These are phyloP conservation scores for Daldinia sp. DNA, from an alignment of 2,329 filamentous ascomycete species.

Conservation along the genomic window DNA sequence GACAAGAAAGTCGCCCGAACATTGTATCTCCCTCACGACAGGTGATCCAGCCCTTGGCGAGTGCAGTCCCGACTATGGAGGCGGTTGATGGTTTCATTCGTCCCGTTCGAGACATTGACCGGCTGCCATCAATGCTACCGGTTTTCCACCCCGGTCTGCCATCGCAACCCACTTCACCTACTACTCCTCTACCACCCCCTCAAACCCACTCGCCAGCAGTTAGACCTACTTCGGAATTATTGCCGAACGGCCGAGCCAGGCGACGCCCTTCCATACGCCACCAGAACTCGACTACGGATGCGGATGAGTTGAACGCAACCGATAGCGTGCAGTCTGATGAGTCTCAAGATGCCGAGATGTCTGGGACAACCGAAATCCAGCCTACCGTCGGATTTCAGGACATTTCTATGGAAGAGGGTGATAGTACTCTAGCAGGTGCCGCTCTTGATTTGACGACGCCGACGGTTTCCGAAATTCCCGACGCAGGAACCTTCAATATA, in stretches of 20 bases:
- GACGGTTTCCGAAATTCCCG: slow-evolving; percentile 85
- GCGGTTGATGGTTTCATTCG: slow-evolving; percentile 79
- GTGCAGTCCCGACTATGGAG: slow-evolving; percentile 76
- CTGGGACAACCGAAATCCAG: slow-evolving; percentile 83
- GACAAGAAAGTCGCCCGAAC: slow-evolving; percentile 63
- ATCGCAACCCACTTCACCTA: slow-evolving; percentile 94
- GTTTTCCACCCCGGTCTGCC: slow-evolving; percentile 75
- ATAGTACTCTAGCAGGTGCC: slow-evolving; percentile 81
- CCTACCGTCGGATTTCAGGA: slow-evolving; percentile 87
- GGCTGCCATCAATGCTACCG: slow-evolving; percentile 84
- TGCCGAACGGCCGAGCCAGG: slow-evolving; percentile 67
- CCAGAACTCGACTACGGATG: slow-evolving; percentile 89
- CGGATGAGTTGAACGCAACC: slow-evolving; percentile 81
- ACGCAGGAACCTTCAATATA: slow-evolving; percentile 93
- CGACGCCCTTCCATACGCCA: slow-evolving; percentile 89
- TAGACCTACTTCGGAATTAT: slow-evolving; percentile 65
- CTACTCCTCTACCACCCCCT: slow-evolving; percentile 80
- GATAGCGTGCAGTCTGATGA: slow-evolving; percentile 87
- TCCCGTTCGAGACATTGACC: slow-evolving; percentile 83
- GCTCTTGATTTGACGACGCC: slow-evolving; percentile 81
- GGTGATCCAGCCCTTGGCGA: slow-evolving; percentile 74
- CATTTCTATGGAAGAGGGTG: slow-evolving; percentile 81
- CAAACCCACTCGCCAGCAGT: slow-evolving; percentile 69
- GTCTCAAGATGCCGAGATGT: slow-evolving; percentile 80
- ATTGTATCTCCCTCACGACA: slow-evolving; percentile 64